Base-by-base conservation (phyloP, 2,329 filamentous ascomycete species). In the Didymella pomorum region DNA sequence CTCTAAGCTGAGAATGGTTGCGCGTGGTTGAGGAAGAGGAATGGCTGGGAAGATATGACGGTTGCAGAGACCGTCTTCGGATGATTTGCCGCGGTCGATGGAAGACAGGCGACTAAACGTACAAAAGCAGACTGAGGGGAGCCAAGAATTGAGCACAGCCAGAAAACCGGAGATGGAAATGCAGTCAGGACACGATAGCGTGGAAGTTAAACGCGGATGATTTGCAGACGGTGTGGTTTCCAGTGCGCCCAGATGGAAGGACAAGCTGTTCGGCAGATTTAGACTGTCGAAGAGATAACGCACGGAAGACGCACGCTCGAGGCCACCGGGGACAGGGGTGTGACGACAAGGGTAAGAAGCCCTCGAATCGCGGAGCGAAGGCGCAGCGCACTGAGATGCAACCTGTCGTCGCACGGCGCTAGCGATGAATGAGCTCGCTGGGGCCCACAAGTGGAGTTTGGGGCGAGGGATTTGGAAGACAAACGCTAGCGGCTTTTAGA, bases 41-140 rank as follows among this genome's bases (percentile, higher is more conserved):
- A 76, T 79, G 77, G 74, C 74, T 72, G 76, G 75, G 75, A 79
- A 80, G 79, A 82, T 82, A 78, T 79, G 78, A 79, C 75, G 77
- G 73, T 72, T 74, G 72, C 70, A 62, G 70, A 70, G 45, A 71
- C 70, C 71, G 71, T 70, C 69, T 65, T 64, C 66, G 71, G 73
- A 65, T 73, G 72, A 72, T 76, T 74, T 71, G 70, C 73, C 72
- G 73, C 71, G 68, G 70, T 67, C 68, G 63, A 62, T 65, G 56
- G 52, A 65, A 69, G 71, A 69, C 66, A 70, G 68, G 70, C 58
- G 70, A 68, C 70, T 71, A 72, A 58, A 57, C 64, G 56, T 61
- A 64, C 64, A 67, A 62, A 66, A 64, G 66, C 64, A 60, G 63
- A 65, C 63, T 66, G 63, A 65, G 51, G 59, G 57, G 55, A 52